Evolutionary conservation across 164 flowering plant genomes (phyloP), one percentile per base, ranked within the genome.

Genomic region (Umbilicus rupestris): DNA sequence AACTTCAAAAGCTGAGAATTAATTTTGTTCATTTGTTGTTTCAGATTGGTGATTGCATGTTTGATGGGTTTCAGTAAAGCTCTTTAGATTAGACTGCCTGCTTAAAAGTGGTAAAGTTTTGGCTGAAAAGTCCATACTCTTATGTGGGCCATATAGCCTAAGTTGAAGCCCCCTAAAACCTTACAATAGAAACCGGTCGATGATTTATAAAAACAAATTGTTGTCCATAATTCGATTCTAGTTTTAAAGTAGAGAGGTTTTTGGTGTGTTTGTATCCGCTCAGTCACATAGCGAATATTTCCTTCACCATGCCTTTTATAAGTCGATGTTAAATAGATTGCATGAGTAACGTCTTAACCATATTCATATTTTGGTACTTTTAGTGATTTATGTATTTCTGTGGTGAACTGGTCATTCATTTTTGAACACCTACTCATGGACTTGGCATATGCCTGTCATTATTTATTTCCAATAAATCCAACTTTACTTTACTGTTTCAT

Each of bases 401-500:
- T 55, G 60, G 60, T 12, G 15, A 7, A 24, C 12, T 26, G 31
- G 19, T 55, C 33, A 55, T 12, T 55, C 17, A 22, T 55, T 55
- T 55, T 26, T 14, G 19, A 11, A 55, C 16, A 22, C 24, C 0
- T 26, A 28, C 60, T 28, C 33, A 55, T 26, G 31, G 60, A 6
- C 19, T 55, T 28, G 60, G 60, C 31, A 26, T 26, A 26, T 28
- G 17, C 59, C 31, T 26, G 17, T 52, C 31, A 2, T 26, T 24
- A 26, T 52, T 24, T 24, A 22, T 22, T 19, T 2, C 11, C 57
- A 1, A 3, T 12, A 28, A 26, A 26, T 30, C 33, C 60, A 55
- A 55, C 33, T 55, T 55, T 55, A 12, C 57, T 19, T 47, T 65
- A 47, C 66, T 14, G 55, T 70, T 70, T 64, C 72, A 65, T 68